Percentiles rank a stretch among this genome's conserved stretches.
phyloP scores from a whole-genome alignment of 192 early-diverging fungal species.

The Backusella macrospora region DNA sequence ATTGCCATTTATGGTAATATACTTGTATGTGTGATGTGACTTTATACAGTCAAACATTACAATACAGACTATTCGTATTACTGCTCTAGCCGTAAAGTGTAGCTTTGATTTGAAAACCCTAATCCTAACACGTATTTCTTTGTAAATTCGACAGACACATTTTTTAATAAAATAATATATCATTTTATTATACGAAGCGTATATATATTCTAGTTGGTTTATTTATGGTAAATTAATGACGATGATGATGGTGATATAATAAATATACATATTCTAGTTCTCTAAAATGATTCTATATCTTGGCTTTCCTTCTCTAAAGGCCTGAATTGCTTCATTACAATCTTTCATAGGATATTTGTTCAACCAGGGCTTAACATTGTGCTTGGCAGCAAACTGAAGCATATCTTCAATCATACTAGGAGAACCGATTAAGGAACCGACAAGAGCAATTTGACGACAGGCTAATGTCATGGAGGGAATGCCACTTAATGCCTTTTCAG shows the following conservation, averaged over 20 bases:
- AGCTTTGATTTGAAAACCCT: no score
- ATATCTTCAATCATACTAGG: conserved; percentile 58
- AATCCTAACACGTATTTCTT: no score
- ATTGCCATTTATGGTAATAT: no score
- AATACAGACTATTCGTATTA: no score
- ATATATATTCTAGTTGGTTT: neutral
- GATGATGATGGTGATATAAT: neutral
- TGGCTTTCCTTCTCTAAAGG: conserved; percentile 49
- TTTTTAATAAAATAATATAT: no score
- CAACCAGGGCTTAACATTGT: conserved; percentile 61
- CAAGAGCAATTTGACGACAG: conserved; percentile 45
- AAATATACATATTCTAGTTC: conserved; percentile 37
- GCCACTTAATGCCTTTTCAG: conserved; percentile 39
- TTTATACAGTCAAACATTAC: no score
- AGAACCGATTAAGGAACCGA: conserved; percentile 65
- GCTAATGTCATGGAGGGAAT: conserved; percentile 24
- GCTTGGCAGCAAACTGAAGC: conserved; percentile 63
- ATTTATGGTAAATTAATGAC: neutral
- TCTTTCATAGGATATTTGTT: conserved; percentile 55
- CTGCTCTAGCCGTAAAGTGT: no score
- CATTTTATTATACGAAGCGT: no score
- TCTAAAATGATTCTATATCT: conserved; percentile 65
- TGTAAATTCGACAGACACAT: no score
- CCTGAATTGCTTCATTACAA: conserved; percentile 55
- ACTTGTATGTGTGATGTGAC: no score